Evolutionary conservation across 1,139 yeast genomes (phyloP), one percentile per base, ranked within the genome.

Genomic region (Protomyces gravidus): DNA sequence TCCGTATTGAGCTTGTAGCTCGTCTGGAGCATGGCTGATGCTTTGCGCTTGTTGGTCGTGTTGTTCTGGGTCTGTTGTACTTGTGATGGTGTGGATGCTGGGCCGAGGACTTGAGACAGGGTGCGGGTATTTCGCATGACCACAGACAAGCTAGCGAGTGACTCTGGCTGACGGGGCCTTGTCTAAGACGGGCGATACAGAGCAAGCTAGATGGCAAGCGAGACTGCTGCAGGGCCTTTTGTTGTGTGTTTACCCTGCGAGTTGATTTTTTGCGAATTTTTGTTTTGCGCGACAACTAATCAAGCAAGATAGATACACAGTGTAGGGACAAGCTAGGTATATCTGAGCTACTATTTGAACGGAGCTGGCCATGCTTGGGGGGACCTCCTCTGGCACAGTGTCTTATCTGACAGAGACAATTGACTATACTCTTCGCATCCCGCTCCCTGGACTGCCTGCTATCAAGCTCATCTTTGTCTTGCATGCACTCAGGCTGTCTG

Each of bases 401-500:
- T 15, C 11, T 13, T 15, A 13, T 13, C 9, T 30, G 15, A 7
- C 36, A 5, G 17, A 13, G 36, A 13, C n/a, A 5, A 7, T 30
- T 1, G 3, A 30, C 13, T 13, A 13, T 30, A 15, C 2, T 30
- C 15, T 15, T 30, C 15, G 15, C 36, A 30, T 7, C 11, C 15
- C 15, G 15, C 5, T 30, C 36, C 36, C 36, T 13, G 36, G 36
- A 30, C 36, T 30, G 11, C 36, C 36, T 11, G n/a, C n/a, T n/a
- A 27, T 53, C 19, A 50, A 50, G 23, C 46, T 46, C 58, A 53
- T 53, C 47, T 36, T 46, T 17, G 58, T 46, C 46, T 28, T 45
- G 39, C 58, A 53, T 28, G 58, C 58, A 17, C 47, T 53, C 27
- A 40, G 58, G 17, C 46, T 53, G 17, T 46, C 58, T 11, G 19